Percentiles rank a stretch among this genome's conserved stretches.
phyloP scores from a whole-genome alignment of 2,329 filamentous ascomycete species.

The Pestalotiopsis sp. region DNA sequence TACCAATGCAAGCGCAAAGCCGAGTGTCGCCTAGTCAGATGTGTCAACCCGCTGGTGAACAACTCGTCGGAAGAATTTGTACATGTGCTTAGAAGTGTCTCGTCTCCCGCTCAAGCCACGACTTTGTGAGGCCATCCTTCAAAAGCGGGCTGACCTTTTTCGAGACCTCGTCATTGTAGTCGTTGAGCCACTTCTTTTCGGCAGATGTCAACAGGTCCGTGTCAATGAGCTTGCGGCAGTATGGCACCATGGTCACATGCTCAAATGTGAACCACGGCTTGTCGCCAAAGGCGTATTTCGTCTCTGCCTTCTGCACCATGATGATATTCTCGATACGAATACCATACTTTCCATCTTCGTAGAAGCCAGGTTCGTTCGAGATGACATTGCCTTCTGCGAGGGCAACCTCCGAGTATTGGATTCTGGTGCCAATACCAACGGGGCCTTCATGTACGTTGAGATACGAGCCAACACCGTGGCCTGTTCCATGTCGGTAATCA shows the following conservation, averaged over 20 bases:
- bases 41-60: neutral
- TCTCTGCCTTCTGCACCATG: slow-evolving; percentile 86
- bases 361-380: slow-evolving; percentile 95
- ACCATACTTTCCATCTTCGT: slow-evolving; percentile 92
- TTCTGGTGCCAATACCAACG: slow-evolving; percentile 90
- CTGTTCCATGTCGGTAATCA: slow-evolving; percentile 95
- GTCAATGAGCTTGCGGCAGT: slow-evolving; percentile 88
- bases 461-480: slow-evolving; percentile 93
- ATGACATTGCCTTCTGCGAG: slow-evolving; percentile 92
- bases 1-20: neutral
- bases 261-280: slow-evolving; percentile 95
- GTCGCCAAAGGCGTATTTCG: slow-evolving; percentile 85
- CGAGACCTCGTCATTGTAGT: slow-evolving; percentile 79
- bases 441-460: slow-evolving; percentile 97
- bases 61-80: neutral
- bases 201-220: slow-evolving; percentile 66
- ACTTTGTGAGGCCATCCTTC: slow-evolving; percentile 69
- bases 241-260: slow-evolving; percentile 95
- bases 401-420: slow-evolving; percentile 89
- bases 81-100: slow-evolving; percentile 52
- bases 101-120: slow-evolving; percentile 90
- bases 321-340: slow-evolving; percentile 97
- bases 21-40: neutral
- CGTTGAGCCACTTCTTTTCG: slow-evolving; percentile 87
- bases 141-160: slow-evolving; percentile 80